These are phyloP conservation scores for Hypseocharis bilobata DNA, from an alignment of 441 rosid species.

Conservation along the genomic window DNA sequence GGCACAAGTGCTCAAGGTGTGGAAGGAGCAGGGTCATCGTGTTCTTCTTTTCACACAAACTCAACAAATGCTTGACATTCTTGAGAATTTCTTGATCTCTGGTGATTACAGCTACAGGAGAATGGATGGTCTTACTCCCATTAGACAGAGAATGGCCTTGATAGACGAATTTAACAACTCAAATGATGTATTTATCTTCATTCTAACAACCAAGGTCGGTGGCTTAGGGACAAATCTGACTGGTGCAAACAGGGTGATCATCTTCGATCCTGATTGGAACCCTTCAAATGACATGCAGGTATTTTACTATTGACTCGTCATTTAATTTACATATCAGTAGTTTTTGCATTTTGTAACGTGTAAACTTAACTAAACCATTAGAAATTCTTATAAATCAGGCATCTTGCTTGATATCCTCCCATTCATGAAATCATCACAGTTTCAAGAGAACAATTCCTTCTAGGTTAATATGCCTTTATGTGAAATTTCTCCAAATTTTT, in stretches of 20 bases:
- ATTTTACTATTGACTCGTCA: slow-evolving; percentile 11
- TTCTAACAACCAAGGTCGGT: slow-evolving; percentile 88
- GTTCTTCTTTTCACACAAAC: slow-evolving; percentile 89
- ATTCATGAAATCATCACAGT: slow-evolving; percentile 4
- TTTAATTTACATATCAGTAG: slow-evolving; percentile 9
- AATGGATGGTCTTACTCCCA: slow-evolving; percentile 87
- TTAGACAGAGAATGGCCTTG: slow-evolving; percentile 88
- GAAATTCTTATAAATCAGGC: neutral
- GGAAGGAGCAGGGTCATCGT: slow-evolving; percentile 85
- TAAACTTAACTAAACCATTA: neutral
- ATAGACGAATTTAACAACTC: slow-evolving; percentile 84
- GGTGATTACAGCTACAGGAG: slow-evolving; percentile 63
- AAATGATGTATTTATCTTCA: slow-evolving; percentile 57
- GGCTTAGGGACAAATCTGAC: slow-evolving; percentile 93
- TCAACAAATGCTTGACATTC: slow-evolving; percentile 93
- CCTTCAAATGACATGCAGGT: slow-evolving; percentile 97
- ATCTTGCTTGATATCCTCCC: neutral
- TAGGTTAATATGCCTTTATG: neutral
- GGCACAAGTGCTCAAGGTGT: slow-evolving; percentile 67
- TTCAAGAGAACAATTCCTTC: neutral
- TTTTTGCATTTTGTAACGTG: slow-evolving; percentile 8
- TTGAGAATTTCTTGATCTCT: slow-evolving; percentile 61
- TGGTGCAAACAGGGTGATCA: slow-evolving; percentile 87
- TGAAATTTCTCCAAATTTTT: neutral
- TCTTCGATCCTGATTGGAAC: slow-evolving; percentile 97